Base-by-base conservation (phyloP, 352 stramenopile species). In the Pythium aquatile region DNA sequence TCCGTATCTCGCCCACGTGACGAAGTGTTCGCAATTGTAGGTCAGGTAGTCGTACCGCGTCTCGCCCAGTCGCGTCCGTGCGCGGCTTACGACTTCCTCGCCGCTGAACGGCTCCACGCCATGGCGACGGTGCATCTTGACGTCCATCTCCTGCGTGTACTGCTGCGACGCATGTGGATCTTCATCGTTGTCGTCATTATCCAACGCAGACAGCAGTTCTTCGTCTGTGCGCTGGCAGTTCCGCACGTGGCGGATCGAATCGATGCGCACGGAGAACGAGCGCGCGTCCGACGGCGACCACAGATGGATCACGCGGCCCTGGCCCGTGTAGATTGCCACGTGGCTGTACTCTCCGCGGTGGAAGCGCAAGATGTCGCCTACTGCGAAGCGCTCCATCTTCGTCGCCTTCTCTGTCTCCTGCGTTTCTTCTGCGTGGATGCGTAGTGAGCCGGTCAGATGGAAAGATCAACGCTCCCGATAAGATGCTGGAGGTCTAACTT, bases 21-120 rank as follows among this genome's bases (percentile, higher is more conserved):
- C 82, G 70, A 91, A 91, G 64, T 91, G 82, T 58, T 91, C 82
- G 73, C 82, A 91, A 58, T 91, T 91, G 72, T 84, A 72, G 5
- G 29, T 61, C 39, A 91, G 35, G 24, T 52, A 83, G 55, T 78
- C 74, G 68, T 91, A 91, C 30, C 74, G 66, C 29, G 61, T 66
- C 65, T 87, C 79, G 44, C 80, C 78, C 11, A 91, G 74, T 10
- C 77, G 69, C 39, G 71, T 69, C 54, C 74, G 73, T 30, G 82
- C 82, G 30, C 82, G 78, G 1, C 60, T 63, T 61, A 87, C 72
- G 20, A 76, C 66, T 20, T 87, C 78, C 1, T 82, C 64, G 0
- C 72, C 70, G 3, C 51, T 42, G n/a, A 90, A 68, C 6, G 82
- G 78, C 9, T 61, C 66, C 30, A 85, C 59, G 2, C 61, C 46